phyloP scores from a whole-genome alignment of 768 basidiomycete species.

The Sarcomyxa edulis region DNA sequence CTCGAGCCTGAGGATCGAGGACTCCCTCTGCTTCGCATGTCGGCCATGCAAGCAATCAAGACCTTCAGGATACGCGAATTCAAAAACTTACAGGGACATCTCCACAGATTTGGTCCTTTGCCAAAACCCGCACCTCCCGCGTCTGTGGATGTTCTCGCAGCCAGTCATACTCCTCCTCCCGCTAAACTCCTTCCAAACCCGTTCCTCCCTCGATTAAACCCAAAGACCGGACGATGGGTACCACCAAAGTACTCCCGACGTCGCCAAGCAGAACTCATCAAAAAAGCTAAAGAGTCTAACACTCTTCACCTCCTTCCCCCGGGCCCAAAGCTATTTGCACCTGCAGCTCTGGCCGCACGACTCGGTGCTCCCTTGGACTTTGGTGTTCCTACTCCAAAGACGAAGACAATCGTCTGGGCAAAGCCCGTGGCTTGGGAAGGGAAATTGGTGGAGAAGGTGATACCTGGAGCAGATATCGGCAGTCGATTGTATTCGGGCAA shows the following conservation, averaged over 20 bases:
- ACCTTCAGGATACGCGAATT: constrained; percentile 44
- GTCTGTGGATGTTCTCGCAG: constrained; percentile 3
- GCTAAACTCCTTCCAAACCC: constrained; percentile 48
- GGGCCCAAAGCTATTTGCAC: constrained; percentile 48
- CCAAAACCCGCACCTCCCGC: constrained; percentile 14
- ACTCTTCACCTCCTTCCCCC: constrained; percentile 61
- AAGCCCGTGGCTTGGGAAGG: constrained; percentile 38
- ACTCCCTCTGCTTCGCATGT: too few species aligned
- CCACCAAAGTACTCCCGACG: constrained; percentile 69
- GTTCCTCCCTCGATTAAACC: constrained; percentile 60
- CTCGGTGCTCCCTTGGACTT: neutral
- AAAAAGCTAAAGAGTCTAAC: constrained; percentile 53
- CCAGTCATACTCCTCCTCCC: constrained; percentile 5
- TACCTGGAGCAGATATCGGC: constrained; percentile 49
- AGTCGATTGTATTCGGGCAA: constrained; percentile 62
- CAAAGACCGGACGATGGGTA: constrained; percentile 59
- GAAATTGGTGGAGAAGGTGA: constrained; percentile 29
- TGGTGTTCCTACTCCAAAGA: neutral
- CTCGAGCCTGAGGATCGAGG: too few species aligned
- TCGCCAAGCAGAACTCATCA: constrained; percentile 74
- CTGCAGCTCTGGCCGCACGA: neutral
- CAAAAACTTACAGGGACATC: constrained; percentile 27
- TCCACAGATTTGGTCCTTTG: constrained; percentile 31
- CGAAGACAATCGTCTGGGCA: constrained; percentile 20
- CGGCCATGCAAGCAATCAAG: constrained; percentile 28